A percentile compares a stretch with the other conserved stretches of the same genome.
phyloP scores from a whole-genome alignment of 257 asterid species.

The Ilex asprella region DNA sequence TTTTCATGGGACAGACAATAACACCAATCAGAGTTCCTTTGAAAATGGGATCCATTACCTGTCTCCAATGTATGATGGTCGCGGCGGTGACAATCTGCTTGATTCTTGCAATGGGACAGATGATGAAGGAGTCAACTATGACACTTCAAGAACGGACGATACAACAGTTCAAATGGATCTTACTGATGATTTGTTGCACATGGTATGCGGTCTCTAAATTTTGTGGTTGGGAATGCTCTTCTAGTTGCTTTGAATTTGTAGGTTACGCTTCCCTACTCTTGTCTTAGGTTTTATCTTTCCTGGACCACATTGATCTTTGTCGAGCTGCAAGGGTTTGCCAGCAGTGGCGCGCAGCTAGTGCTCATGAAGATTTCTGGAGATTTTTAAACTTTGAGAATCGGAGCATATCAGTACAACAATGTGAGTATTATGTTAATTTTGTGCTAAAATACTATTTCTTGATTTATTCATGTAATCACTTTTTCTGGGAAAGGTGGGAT shows the following conservation, averaged over 20 bases:
- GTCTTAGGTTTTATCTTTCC: conserved; percentile 76
- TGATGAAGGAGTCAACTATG: conserved; percentile 27
- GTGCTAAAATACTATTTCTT: too few relatives aligned
- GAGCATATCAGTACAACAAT: conserved; percentile 53
- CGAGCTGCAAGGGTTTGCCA: conserved; percentile 85
- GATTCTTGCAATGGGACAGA: conserved; percentile 23
- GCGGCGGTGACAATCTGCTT: conserved; percentile 25
- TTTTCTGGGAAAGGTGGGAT: too few relatives aligned
- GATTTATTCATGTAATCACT: too few relatives aligned
- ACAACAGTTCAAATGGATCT: conserved; percentile 86
- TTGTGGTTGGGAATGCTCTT: neutral
- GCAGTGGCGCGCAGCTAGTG: conserved; percentile 96
- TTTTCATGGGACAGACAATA: neutral
- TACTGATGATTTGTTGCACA: conserved; percentile 89
- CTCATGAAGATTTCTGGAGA: conserved; percentile 99
- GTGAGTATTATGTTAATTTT: conserved; percentile 43
- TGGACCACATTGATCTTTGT: conserved; percentile 86
- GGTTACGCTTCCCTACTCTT: conserved; percentile 5
- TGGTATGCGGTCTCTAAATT: conserved; percentile 36
- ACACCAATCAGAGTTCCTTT: neutral
- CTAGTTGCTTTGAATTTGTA: neutral
- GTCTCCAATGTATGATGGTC: conserved; percentile 23
- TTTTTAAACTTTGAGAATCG: conserved; percentile 79
- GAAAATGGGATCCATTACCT: conserved; percentile 27
- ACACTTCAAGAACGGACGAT: conserved; percentile 34